These are phyloP conservation scores for Neovahlkampfia damariscottae DNA, from an alignment of 78 protist genomes.

Conservation along the genomic window DNA sequence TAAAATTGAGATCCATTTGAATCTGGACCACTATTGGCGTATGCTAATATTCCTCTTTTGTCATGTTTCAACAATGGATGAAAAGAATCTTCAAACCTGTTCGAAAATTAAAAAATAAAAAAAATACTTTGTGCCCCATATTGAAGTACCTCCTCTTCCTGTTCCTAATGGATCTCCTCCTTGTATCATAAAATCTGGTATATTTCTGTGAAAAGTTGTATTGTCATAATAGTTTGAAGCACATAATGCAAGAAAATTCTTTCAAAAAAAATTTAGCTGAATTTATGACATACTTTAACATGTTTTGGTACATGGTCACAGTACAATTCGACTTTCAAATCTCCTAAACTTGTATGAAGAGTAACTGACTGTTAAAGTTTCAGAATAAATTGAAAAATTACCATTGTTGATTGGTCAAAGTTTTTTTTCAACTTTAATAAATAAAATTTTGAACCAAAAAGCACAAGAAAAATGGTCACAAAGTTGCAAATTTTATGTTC, in stretches of 20 bases:
- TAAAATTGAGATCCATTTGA: slow-evolving; percentile 69
- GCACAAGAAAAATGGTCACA: background rate
- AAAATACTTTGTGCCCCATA: slow-evolving; percentile 42
- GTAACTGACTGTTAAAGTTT: slow-evolving; percentile 21
- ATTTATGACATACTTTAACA: no score
- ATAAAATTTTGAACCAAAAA: background rate
- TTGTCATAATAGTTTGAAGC: slow-evolving; percentile 75
- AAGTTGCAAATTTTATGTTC: background rate
- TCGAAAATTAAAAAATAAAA: background rate
- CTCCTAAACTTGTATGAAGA: slow-evolving; percentile 67
- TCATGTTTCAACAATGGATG: no score
- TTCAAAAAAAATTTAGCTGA: no score
- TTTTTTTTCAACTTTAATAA: background rate
- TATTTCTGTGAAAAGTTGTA: slow-evolving; percentile 56
- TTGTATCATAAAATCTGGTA: slow-evolving; percentile 63
- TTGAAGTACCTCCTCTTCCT: slow-evolving; percentile 72
- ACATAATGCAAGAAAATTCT: slow-evolving; percentile 82
- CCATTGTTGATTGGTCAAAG: background rate
- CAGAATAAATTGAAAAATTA: background rate
- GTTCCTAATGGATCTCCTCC: slow-evolving; percentile 84
- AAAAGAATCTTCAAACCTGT: no score
- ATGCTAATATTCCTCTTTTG: slow-evolving; percentile 57
- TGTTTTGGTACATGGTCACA: slow-evolving; percentile 54
- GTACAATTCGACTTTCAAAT: slow-evolving; percentile 67
- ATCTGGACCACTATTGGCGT: slow-evolving; percentile 68